phyloP scores from a whole-genome alignment of 202 grass and related monocot genomes.

The Alloteropsis angusta region DNA sequence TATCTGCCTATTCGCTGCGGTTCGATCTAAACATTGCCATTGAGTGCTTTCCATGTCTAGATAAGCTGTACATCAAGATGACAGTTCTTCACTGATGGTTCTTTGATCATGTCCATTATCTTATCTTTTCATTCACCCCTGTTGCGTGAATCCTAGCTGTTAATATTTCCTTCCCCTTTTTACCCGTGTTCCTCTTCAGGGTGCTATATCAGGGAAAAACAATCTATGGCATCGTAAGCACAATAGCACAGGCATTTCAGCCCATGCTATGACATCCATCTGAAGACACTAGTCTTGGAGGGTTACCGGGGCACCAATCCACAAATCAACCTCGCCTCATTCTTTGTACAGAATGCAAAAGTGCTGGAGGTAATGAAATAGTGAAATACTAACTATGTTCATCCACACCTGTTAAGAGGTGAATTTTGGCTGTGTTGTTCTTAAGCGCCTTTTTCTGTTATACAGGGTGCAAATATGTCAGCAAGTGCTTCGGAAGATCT shows the following conservation, averaged over 20 bases:
- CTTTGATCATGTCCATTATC: neutral
- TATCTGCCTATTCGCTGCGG: neutral
- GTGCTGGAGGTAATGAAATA: neutral
- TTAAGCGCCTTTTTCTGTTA: neutral
- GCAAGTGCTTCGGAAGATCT: constrained; percentile 59
- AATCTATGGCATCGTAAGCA: neutral
- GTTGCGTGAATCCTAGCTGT: no score
- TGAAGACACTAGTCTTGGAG: neutral
- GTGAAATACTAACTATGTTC: neutral
- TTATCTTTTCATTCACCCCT: neutral
- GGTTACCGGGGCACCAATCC: neutral
- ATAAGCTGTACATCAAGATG: neutral
- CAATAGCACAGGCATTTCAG: neutral
- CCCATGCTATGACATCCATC: neutral
- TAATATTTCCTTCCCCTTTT: no score
- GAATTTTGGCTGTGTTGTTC: neutral
- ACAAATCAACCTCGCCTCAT: neutral
- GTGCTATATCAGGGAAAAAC: neutral
- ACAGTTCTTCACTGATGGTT: neutral
- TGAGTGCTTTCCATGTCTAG: neutral
- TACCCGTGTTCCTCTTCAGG: neutral
- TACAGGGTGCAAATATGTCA: constrained; percentile 55
- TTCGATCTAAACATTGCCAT: neutral
- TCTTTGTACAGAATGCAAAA: neutral
- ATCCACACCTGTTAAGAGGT: neutral